phyloP scores from a whole-genome alignment of 1,139 yeast genomes.

The Geotrichum europaeum region DNA sequence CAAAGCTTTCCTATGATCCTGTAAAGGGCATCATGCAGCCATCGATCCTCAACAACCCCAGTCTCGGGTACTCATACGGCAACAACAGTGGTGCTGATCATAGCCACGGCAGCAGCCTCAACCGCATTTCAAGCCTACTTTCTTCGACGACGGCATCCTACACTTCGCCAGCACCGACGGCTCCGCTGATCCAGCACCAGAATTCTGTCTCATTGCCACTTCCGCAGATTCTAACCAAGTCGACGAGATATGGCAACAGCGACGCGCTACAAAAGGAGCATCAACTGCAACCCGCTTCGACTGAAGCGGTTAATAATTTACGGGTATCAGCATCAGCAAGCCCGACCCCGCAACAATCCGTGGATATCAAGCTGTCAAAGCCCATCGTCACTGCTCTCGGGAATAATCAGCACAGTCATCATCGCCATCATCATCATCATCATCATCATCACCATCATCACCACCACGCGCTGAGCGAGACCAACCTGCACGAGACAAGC shows the following conservation, averaged over 20 bases:
- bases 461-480: conserved; percentile 2
- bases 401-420: conserved; percentile 15
- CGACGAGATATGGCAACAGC: conserved; percentile 12
- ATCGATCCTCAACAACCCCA: not conserved
- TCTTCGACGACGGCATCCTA: not conserved
- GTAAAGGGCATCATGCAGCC: not conserved
- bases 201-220: not conserved
- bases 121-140: not conserved
- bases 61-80: not conserved
- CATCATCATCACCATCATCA: conserved; percentile 17
- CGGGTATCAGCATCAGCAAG: conserved; percentile 23
- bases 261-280: not conserved
- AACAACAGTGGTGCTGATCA: not conserved
- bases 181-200: not conserved
- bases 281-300: conserved; percentile 27
- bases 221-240: not conserved
- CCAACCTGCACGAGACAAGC: not conserved
- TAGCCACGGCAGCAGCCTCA: not conserved
- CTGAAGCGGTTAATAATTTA: conserved; percentile 29
- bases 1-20: not conserved
- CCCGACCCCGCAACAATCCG: too few species aligned
- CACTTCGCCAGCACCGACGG: not conserved
- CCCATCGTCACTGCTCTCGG: not conserved
- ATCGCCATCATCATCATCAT: conserved; percentile 9
- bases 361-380: conserved; percentile 11